Evolutionary conservation across 495 filamentous ascomycete species (phyloP).

Genomic region (Neurospora sp.): DNA sequence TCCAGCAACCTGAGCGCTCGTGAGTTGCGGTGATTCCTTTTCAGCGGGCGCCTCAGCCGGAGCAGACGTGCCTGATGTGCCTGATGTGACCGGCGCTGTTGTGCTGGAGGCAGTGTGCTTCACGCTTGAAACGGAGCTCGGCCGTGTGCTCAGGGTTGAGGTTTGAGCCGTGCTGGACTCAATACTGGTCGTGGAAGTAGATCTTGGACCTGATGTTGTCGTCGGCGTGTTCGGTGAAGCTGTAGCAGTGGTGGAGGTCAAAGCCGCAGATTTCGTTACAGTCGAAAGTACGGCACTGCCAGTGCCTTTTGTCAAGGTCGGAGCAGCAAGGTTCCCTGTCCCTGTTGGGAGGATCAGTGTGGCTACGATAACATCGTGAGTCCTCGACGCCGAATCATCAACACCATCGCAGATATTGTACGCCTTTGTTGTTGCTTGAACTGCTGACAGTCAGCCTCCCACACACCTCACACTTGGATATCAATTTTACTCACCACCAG

Average conservation of each 20-base stretch:
- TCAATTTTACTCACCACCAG: constrained; percentile 21
- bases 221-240: constrained; percentile 7
- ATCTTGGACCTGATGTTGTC: constrained; percentile 8
- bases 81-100: not conserved
- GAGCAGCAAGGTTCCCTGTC: constrained; percentile 14
- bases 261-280: constrained; percentile 5
- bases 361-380: constrained; percentile 51
- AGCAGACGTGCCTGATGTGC: not conserved
- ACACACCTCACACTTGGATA: not conserved
- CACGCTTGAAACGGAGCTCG: not conserved
- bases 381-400: constrained; percentile 42
- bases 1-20: constrained; percentile 32
- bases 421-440: constrained; percentile 27
- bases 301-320: constrained; percentile 11
- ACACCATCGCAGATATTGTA: constrained; percentile 51
- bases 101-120: not conserved
- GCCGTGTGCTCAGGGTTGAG: not conserved
- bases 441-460: constrained; percentile 19
- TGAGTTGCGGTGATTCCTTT: constrained; percentile 13
- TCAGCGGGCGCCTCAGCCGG: constrained; percentile 4
- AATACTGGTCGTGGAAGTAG: not conserved
- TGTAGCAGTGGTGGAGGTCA: constrained; percentile 5
- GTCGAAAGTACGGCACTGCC: constrained; percentile 3
- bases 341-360: constrained; percentile 36
- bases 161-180: not conserved